These are phyloP conservation scores for Tubosaeta sp. DNA, from an alignment of 768 basidiomycete genomes.

Conservation along the genomic window DNA sequence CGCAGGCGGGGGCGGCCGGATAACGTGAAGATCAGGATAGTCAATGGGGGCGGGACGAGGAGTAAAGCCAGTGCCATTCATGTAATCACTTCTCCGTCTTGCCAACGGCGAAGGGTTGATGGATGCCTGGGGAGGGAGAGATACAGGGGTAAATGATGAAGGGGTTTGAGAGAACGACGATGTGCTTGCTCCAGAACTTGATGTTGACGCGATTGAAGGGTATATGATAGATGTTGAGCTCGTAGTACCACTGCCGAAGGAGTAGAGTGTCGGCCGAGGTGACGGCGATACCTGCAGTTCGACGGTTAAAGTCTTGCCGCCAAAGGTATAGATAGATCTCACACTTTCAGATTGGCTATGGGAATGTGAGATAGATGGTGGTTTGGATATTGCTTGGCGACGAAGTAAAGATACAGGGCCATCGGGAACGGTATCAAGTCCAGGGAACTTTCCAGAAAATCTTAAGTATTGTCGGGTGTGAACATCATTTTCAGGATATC, in stretches of 20 bases:
- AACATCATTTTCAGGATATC: constrained; percentile 6
- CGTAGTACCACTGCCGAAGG: constrained; percentile 36
- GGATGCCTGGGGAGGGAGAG: constrained; percentile 81
- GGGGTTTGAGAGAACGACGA: constrained; percentile 41
- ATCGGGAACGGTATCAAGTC: constrained; percentile 12
- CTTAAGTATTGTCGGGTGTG: constrained; percentile 13
- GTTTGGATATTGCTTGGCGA: constrained; percentile 41
- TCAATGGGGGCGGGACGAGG: constrained; percentile 56
- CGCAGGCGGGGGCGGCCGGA: constrained; percentile 77
- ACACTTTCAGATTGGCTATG: constrained; percentile 52
- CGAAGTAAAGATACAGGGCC: constrained; percentile 23
- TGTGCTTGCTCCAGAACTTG: constrained; percentile 33
- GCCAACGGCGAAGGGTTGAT: constrained; percentile 75
- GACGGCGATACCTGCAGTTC: constrained; percentile 34
- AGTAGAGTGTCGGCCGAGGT: constrained; percentile 30
- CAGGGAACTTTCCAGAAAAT: constrained; percentile 10
- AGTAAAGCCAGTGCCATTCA: constrained; percentile 62
- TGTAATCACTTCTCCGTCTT: constrained; percentile 69
- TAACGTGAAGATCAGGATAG: constrained; percentile 72
- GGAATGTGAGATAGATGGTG: constrained; percentile 42
- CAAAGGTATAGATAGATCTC: constrained; percentile 13
- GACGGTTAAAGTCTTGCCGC: constrained; percentile 12
- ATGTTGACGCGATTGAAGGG: constrained; percentile 41
- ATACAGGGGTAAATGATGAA: constrained; percentile 36
- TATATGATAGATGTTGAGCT: constrained; percentile 48